Percentiles rank a stretch among this genome's conserved stretches.
phyloP scores from a whole-genome alignment of 257 asterid species.

The Phtheirospermum japonicum region DNA sequence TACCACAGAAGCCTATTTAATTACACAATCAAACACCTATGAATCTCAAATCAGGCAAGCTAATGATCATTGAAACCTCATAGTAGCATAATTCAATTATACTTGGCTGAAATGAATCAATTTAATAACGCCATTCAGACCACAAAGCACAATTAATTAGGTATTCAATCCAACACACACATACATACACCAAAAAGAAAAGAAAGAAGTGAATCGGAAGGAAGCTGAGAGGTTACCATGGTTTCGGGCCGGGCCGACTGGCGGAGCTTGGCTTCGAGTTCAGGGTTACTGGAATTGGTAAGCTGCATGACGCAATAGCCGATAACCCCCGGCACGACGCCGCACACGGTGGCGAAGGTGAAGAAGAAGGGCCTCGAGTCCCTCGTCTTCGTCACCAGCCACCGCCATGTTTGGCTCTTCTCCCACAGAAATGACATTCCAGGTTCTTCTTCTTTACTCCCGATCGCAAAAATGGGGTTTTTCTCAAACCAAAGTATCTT shows the following conservation, averaged over 20 bases:
- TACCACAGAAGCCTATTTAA: not conserved
- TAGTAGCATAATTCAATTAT: not conserved
- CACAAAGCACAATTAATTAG: not conserved
- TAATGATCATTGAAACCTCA: not conserved
- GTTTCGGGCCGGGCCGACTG: constrained; percentile 74
- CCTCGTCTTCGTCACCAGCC: constrained; percentile 74
- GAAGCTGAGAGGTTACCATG: constrained; percentile 31
- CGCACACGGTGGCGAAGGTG: constrained; percentile 85
- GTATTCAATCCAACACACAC: not conserved
- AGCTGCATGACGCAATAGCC: constrained; percentile 80
- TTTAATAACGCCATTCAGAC: constrained; percentile 1
- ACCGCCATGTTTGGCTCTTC: constrained; percentile 82
- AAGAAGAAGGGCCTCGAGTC: constrained; percentile 87
- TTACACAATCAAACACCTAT: not conserved
- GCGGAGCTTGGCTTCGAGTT: constrained; percentile 86
- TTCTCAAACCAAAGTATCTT: not conserved
- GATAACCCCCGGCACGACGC: constrained; percentile 78
- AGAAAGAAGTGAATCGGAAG: not conserved
- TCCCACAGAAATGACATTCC: constrained; percentile 63
- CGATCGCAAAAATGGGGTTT: constrained; percentile 13
- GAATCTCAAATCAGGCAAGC: not conserved
- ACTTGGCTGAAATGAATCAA: not conserved
- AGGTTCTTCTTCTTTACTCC: constrained; percentile 14
- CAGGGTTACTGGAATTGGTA: constrained; percentile 62
- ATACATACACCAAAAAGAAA: not conserved